phyloP scores from a whole-genome alignment of 768 basidiomycete species.

The Rhodotorula diobovata region DNA sequence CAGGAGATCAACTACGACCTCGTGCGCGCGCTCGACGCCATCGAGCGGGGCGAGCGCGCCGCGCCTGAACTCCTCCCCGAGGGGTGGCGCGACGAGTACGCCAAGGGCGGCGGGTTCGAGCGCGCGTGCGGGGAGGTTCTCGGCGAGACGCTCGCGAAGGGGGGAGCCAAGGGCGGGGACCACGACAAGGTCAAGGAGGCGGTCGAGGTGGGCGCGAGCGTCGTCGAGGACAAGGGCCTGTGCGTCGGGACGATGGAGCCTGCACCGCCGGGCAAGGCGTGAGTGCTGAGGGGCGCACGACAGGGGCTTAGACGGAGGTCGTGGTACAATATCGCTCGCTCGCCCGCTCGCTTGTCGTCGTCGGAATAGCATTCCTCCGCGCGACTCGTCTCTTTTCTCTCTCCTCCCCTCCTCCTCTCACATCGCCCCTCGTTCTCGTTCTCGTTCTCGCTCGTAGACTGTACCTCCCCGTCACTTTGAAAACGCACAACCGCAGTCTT shows the following conservation, averaged over 20 bases:
- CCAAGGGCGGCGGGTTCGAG: not conserved
- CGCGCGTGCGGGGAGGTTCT: constrained; percentile 13
- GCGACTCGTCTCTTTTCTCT: too few relatives aligned
- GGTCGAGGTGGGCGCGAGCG: not conserved
- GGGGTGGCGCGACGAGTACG: constrained; percentile 48
- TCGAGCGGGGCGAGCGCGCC: constrained; percentile 57
- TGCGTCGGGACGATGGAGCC: constrained; percentile 5
- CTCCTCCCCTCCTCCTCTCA: not conserved
- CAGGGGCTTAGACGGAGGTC: too few relatives aligned
- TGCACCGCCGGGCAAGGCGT: not conserved
- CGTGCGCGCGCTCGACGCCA: constrained; percentile 78
- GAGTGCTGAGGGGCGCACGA: not conserved
- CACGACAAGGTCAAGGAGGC: too few relatives aligned
- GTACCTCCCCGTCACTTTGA: not conserved
- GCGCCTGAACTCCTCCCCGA: constrained; percentile 57
- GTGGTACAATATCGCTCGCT: too few relatives aligned
- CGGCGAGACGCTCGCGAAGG: too few relatives aligned
- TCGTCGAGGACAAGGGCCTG: constrained; percentile 17
- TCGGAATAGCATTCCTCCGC: too few relatives aligned
- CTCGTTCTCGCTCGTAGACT: not conserved
- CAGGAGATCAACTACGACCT: constrained; percentile 93
- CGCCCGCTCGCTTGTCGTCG: too few relatives aligned
- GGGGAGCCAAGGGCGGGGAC: not conserved
- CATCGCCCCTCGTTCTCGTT: not conserved
- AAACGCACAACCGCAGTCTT: not conserved